Conservation (phyloP, 1,284 basidiomycete species). For the Boletellus deceptivus region DNA sequence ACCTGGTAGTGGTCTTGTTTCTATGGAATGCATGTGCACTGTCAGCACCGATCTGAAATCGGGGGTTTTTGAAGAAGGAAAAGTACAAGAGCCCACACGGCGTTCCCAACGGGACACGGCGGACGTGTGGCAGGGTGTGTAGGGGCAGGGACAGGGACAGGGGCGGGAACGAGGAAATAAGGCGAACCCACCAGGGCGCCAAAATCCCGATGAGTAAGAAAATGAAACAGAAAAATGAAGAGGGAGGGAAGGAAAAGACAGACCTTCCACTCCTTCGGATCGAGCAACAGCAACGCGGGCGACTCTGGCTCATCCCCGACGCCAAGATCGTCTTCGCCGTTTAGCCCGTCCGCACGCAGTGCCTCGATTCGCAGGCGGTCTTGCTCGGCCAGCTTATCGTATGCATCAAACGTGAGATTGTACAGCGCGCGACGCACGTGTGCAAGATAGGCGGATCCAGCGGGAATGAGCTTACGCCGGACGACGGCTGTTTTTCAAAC, state of each 20-base stretch:
- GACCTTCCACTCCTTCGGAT: slow-evolving; percentile 99
- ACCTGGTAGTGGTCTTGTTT: slow-evolving; percentile 99
- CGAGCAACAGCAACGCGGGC: slow-evolving; percentile 67
- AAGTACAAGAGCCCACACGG: too few species aligned
- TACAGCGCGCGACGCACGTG: slow-evolving; percentile 75
- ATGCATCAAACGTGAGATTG: slow-evolving; percentile 76
- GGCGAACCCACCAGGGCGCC: background rate
- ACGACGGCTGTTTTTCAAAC: slow-evolving; percentile 22
- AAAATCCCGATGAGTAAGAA: too few species aligned
- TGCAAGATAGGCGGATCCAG: slow-evolving; percentile 81
- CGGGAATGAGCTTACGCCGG: slow-evolving; percentile 60
- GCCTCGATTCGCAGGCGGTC: slow-evolving; percentile 51
- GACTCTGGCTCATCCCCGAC: slow-evolving; percentile 92
- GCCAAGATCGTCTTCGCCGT: slow-evolving; percentile 83
- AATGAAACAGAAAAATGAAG: background rate
- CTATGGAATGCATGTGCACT: slow-evolving; percentile 36
- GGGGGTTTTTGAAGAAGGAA: too few species aligned
- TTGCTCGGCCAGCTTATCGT: slow-evolving; percentile 67
- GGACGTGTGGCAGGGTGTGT: background rate
- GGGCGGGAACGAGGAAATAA: background rate
- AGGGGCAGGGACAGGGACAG: too few species aligned
- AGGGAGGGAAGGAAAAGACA: slow-evolving; percentile 14
- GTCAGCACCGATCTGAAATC: slow-evolving; percentile 8
- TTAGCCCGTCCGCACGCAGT: slow-evolving; percentile 52
- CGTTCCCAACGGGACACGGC: background rate